phyloP scores from a whole-genome alignment of 2,329 filamentous ascomycete genomes.

The Aspergillus pseudonomiae region DNA sequence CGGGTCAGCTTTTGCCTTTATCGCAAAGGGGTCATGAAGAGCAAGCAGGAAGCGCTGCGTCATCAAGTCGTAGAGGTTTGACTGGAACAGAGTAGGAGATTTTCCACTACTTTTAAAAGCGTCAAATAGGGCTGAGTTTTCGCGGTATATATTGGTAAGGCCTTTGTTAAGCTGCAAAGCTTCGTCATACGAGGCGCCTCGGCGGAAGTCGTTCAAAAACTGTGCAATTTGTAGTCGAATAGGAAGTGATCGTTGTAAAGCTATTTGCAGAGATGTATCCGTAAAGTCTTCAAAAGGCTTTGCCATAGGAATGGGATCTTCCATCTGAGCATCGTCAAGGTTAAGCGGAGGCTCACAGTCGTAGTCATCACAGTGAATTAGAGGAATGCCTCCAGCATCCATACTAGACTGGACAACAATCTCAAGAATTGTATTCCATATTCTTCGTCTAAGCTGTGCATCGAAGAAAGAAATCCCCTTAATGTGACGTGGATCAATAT shows the following conservation, averaged over 20 bases:
- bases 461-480: constrained; percentile 16
- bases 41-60: constrained; percentile 13
- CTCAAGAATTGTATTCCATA: constrained; percentile 36
- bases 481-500: constrained; percentile 32
- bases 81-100: constrained; percentile 7
- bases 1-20: constrained; percentile 4
- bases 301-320: neutral
- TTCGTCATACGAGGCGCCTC: neutral
- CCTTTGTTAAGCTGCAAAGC: neutral
- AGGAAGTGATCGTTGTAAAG: neutral
- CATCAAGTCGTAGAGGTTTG: constrained; percentile 5
- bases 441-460: constrained; percentile 31
- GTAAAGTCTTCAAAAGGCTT: neutral
- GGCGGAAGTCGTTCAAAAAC: neutral
- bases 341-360: constrained; percentile 17
- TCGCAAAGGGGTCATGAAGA: constrained; percentile 12
- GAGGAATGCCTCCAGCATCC: constrained; percentile 22
- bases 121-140: neutral
- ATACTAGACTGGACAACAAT: constrained; percentile 31
- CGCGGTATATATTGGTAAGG: neutral
- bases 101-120: neutral
- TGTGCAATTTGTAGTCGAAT: neutral
- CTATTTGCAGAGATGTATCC: neutral
- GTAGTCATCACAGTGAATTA: constrained; percentile 19
- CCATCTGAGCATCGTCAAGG: neutral